Evolutionary conservation across 768 basidiomycete genomes (phyloP), one percentile per base, ranked within the genome.

Genomic region (Hebeloma cylindrosporum): DNA sequence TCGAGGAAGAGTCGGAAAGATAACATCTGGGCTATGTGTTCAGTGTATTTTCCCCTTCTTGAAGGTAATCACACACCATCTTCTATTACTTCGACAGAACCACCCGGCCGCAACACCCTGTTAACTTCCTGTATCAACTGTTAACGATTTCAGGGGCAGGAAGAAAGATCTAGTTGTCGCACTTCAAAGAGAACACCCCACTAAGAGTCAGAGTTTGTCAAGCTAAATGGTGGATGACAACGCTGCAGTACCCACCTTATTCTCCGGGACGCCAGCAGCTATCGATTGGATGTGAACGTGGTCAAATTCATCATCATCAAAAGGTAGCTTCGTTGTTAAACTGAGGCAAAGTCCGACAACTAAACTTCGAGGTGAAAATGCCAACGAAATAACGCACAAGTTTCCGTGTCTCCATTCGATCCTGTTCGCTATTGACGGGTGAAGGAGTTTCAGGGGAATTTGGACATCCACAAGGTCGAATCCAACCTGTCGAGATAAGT

Each of bases 231-330:
- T 32, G 20, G 52, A 11, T 26, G 50, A 40, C 20, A 40, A 11
- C 14, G 7, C 13, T 23, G 50, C 28, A 29, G 18, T 28, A 54
- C 57, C n/a, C 40, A 80, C 85, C 71, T 88, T 88, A 53, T 82
- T 85, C 60, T 89, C 88, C 5, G 85, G 85, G 22, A 88, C 78
- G 11, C 78, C 85, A 54, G 73, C 73, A 0, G 84, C 78, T 46
- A 88, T 77, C 38, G 70, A 67, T 47, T 78, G 73, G 39, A 89
- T 77, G 53, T 84, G 88, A n/a, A 90, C 79, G 60, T 85, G 79
- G 61, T 90, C 88, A 49, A 90, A 90, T 53, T 85, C 80, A 48
- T 89, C 85, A 43, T 89, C 88, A 11, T 88, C 85, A 57, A 88
- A 90, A 0, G 88, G 88, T 14, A 90, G 70, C 54, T 74, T 84